Conservation (phyloP, 78 protist genomes). For the Planoprotostelium fungivorum region DNA sequence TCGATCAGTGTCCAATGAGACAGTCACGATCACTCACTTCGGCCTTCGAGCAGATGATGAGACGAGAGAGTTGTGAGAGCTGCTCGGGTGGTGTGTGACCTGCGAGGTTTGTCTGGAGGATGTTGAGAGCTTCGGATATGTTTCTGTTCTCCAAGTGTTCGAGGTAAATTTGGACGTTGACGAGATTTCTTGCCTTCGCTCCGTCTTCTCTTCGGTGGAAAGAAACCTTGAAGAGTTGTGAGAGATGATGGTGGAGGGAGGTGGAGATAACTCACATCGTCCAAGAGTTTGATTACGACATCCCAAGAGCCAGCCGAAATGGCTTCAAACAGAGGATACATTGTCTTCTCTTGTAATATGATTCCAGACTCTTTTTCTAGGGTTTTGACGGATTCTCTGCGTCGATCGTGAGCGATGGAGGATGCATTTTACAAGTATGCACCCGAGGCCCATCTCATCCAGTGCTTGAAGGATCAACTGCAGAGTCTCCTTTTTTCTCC, state of each 20-base stretch:
- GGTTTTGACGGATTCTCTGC: neutral
- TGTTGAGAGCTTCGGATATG: neutral
- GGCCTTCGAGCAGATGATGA: neutral
- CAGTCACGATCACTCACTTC: too few species aligned
- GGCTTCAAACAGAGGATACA: neutral
- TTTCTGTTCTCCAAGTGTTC: neutral
- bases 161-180: neutral
- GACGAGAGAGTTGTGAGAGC: neutral
- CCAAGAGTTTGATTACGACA: neutral
- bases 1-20: too few species aligned
- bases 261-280: neutral
- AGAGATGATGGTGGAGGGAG: neutral
- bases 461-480: neutral
- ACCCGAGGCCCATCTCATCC: neutral
- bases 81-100: neutral
- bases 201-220: neutral
- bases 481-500: neutral
- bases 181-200: neutral
- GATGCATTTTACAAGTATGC: neutral
- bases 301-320: neutral
- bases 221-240: neutral
- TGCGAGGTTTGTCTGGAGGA: neutral
- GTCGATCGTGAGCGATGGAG: neutral
- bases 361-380: neutral
- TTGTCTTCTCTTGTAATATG: neutral